These are phyloP conservation scores for Priceomyces castillae DNA, from an alignment of 805 yeast genomes.

Conservation along the genomic window DNA sequence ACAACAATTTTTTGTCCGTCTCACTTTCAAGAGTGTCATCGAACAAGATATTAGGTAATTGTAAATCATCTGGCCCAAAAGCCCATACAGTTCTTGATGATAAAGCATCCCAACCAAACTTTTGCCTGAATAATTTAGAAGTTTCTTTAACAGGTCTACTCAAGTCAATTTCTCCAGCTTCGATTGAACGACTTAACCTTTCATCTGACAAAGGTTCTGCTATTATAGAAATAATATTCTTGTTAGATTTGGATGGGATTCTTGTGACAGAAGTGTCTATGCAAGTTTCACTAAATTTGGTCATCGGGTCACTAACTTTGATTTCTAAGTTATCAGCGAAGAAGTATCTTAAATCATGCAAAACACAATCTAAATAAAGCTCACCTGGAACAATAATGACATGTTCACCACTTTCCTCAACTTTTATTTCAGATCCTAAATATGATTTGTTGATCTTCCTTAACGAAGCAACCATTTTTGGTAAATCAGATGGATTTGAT, in stretches of 20 bases:
- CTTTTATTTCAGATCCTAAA: constrained; percentile 62
- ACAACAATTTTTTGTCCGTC: constrained; percentile 53
- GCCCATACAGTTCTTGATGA: constrained; percentile 82
- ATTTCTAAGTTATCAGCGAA: constrained; percentile 63
- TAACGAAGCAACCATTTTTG: constrained; percentile 68
- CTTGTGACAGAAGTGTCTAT: constrained; percentile 62
- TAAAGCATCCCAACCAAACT: constrained; percentile 77
- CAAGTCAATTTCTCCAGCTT: constrained; percentile 42
- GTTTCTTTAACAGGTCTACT: constrained; percentile 40
- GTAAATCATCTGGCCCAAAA: constrained; percentile 49
- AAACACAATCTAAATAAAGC: constrained; percentile 74
- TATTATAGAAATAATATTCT: constrained; percentile 60
- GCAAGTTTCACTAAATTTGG: constrained; percentile 77
- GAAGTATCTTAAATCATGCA: constrained; percentile 69
- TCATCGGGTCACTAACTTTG: constrained; percentile 81
- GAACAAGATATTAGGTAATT: constrained; percentile 49
- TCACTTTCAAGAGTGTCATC: constrained; percentile 77
- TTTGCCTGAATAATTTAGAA: constrained; percentile 52
- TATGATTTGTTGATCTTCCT: constrained; percentile 60
- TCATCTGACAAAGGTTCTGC: constrained; percentile 68
- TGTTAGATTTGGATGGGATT: constrained; percentile 56
- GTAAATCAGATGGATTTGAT: constrained; percentile 70
- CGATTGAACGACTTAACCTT: constrained; percentile 55
- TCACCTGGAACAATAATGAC: constrained; percentile 83
- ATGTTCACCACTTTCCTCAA: constrained; percentile 89